phyloP scores from a whole-genome alignment of 2,329 filamentous ascomycete genomes.

The Venturia carpophila region DNA sequence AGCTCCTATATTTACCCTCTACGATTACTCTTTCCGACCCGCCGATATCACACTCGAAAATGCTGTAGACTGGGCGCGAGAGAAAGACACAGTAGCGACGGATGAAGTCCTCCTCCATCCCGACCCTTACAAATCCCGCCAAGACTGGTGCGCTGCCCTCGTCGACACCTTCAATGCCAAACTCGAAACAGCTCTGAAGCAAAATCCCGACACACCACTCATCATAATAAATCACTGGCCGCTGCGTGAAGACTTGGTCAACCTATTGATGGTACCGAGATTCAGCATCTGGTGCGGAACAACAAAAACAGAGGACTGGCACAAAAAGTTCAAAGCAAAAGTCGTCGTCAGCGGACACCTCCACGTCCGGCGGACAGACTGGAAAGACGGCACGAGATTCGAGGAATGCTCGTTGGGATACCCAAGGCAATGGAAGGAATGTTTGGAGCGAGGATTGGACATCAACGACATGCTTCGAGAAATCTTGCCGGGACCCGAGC shows the following conservation, averaged over 20 bases:
- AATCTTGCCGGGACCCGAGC: constrained; percentile 36
- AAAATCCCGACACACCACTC: constrained; percentile 30
- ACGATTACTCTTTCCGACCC: constrained; percentile 53
- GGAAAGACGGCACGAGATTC: constrained; percentile 38
- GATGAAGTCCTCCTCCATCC: constrained; percentile 40
- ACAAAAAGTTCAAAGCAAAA: constrained; percentile 39
- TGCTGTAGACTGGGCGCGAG: constrained; percentile 41
- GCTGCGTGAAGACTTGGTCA: constrained; percentile 38
- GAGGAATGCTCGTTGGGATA: constrained; percentile 43
- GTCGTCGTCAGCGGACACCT: constrained; percentile 41
- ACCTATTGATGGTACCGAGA: constrained; percentile 35
- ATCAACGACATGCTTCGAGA: constrained; percentile 40
- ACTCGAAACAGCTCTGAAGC: constrained; percentile 29
- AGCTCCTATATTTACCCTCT: constrained; percentile 51
- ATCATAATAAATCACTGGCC: constrained; percentile 43
- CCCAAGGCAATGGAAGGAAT: constrained; percentile 40
- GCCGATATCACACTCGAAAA: constrained; percentile 40
- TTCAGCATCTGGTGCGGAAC: constrained; percentile 43
- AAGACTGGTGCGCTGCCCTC: constrained; percentile 39
- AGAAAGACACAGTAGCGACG: constrained; percentile 39
- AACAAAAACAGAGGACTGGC: constrained; percentile 41
- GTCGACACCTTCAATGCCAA: constrained; percentile 35
- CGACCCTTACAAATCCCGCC: constrained; percentile 37
- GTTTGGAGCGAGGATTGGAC: constrained; percentile 35
- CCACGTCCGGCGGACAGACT: constrained; percentile 41